Conservation (phyloP, 139 green algal species). For the Picochlorum sp. region DNA sequence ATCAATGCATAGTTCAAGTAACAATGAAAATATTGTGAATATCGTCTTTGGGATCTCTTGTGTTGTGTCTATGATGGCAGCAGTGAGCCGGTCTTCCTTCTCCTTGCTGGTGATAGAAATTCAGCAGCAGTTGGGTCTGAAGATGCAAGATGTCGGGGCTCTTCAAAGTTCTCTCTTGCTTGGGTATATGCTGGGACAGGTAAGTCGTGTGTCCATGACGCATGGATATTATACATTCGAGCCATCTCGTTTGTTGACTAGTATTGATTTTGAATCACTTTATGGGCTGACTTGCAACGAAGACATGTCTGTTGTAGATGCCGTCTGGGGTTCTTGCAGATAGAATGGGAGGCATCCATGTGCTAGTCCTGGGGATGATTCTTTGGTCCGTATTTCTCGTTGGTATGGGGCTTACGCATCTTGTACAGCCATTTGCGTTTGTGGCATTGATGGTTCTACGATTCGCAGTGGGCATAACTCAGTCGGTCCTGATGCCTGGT, state of each 20-base stretch:
- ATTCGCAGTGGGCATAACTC: conserved; percentile 34
- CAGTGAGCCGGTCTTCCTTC: conserved; percentile 19
- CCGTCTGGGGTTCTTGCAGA: conserved; percentile 27
- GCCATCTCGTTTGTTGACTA: too few species aligned
- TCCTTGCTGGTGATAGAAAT: conserved; percentile 14
- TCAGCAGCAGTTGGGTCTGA: conserved; percentile 21
- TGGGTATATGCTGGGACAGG: conserved; percentile 56
- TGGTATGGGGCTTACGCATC: not conserved
- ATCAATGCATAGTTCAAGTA: too few species aligned
- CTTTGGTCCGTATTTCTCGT: conserved; percentile 30
- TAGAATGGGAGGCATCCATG: conserved; percentile 12
- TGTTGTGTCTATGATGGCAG: conserved; percentile 20
- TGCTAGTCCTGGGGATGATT: conserved; percentile 37
- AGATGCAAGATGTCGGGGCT: conserved; percentile 29
- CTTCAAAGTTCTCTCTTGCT: conserved; percentile 42
- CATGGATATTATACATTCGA: too few species aligned
- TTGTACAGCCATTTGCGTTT: not conserved
- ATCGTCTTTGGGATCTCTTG: not conserved
- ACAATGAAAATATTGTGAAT: too few species aligned
- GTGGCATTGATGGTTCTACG: conserved; percentile 17
- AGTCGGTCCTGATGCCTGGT: conserved; percentile 48
- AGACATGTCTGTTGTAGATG: conserved; percentile 27
- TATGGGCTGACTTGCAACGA: too few species aligned
- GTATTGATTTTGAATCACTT: too few species aligned
- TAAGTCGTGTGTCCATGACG: conserved; percentile 1